A percentile compares a stretch with the other conserved stretches of the same genome.
phyloP scores from a whole-genome alignment of 352 stramenopile genomes.

The Pythium folliculosum region DNA sequence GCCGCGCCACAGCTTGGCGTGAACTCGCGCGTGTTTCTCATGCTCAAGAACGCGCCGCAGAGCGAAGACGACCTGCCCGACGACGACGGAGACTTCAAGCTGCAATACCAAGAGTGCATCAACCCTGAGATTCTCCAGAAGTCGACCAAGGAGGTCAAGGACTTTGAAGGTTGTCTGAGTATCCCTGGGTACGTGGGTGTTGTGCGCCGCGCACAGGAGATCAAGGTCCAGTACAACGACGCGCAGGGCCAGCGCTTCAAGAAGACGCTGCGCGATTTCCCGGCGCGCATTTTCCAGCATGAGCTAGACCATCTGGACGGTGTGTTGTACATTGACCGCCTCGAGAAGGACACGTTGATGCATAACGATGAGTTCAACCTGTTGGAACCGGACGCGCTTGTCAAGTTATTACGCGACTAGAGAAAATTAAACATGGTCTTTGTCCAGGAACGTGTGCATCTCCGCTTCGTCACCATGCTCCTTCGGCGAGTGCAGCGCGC shows the following conservation, averaged over 20 bases:
- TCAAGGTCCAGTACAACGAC: conserved; percentile 69
- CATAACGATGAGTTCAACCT: conserved; percentile 83
- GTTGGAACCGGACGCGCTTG: conserved; percentile 59
- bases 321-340: conserved; percentile 74
- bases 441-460: conserved; percentile 24
- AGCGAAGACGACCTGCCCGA: conserved; percentile 53
- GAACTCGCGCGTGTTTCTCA: conserved; percentile 83
- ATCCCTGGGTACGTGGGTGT: conserved; percentile 81
- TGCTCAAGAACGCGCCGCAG: conserved; percentile 69
- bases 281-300: conserved; percentile 85
- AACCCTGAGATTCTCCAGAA: conserved; percentile 71
- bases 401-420: conserved; percentile 57
- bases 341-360: conserved; percentile 70
- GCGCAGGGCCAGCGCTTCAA: conserved; percentile 48
- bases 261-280: conserved; percentile 69
- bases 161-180: conserved; percentile 87
- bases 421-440: conserved; percentile 29
- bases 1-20: conserved; percentile 74
- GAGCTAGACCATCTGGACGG: conserved; percentile 82
- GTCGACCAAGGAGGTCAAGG: conserved; percentile 54
- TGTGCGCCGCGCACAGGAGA: conserved; percentile 57
- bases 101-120: conserved; percentile 77
- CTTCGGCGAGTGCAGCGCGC: neutral
- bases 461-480: conserved; percentile 11
- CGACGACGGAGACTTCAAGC: conserved; percentile 11